These are phyloP conservation scores for Beauveria pseudobassiana DNA, from an alignment of 2,329 filamentous ascomycete species.

Conservation along the genomic window DNA sequence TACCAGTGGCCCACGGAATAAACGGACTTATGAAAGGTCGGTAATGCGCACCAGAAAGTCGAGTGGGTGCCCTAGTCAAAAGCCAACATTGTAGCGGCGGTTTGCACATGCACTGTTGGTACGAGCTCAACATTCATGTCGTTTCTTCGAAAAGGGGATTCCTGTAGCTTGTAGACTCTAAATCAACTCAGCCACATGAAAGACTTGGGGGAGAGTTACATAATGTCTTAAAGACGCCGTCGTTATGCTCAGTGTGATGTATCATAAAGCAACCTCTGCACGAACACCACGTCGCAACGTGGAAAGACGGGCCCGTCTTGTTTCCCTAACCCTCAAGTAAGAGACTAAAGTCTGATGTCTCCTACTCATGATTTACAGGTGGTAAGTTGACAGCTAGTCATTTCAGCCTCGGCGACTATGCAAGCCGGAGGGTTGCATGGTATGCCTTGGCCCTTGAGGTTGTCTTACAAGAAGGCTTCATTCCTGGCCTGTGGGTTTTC, in stretches of 20 bases:
- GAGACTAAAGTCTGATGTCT: no score
- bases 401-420: neutral
- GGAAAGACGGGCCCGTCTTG: neutral
- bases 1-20: neutral
- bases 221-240: neutral
- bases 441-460: neutral
- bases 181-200: no score
- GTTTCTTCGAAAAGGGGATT: no score
- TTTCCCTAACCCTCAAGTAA: neutral
- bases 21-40: neutral
- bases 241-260: neutral
- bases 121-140: no score
- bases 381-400: neutral
- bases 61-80: neutral
- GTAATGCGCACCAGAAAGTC: neutral
- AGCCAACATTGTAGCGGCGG: no score
- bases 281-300: neutral
- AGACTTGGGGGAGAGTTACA: no score
- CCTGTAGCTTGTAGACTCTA: no score
- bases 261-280: neutral
- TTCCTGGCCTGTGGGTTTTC: neutral
- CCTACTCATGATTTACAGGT: neutral
- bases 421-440: neutral
- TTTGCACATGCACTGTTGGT: no score
- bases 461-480: neutral